Evolutionary conservation across 352 stramenopile species (phyloP).

Genomic region (Phytophthora podocarpi): DNA sequence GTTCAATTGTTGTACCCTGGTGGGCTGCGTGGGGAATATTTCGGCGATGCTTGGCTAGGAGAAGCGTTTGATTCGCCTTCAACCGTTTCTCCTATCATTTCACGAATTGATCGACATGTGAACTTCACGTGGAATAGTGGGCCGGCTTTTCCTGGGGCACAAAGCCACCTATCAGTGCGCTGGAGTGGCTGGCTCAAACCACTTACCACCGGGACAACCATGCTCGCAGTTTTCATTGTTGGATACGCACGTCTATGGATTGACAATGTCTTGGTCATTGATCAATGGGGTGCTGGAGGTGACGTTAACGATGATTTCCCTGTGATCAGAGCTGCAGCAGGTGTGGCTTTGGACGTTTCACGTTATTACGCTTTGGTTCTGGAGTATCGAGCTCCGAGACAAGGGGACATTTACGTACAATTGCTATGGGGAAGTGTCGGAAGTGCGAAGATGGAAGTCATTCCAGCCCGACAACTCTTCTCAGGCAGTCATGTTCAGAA

Average conservation of each 20-base stretch:
- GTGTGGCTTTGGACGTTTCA: slow-evolving; percentile 40
- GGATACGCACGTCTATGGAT: slow-evolving; percentile 72
- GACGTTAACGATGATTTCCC: slow-evolving; percentile 23
- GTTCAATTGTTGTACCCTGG: slow-evolving; percentile 65
- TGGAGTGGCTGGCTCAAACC: slow-evolving; percentile 76
- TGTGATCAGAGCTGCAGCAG: slow-evolving; percentile 17
- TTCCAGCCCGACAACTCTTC: slow-evolving; percentile 50
- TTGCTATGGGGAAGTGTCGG: slow-evolving; percentile 52
- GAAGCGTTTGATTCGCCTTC: slow-evolving; percentile 8
- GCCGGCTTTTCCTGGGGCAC: slow-evolving; percentile 48
- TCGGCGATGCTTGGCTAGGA: slow-evolving; percentile 63
- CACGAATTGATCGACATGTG: slow-evolving; percentile 63
- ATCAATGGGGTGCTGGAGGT: slow-evolving; percentile 55
- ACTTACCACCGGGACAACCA: slow-evolving; percentile 41
- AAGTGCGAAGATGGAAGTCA: slow-evolving; percentile 42
- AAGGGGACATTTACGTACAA: slow-evolving; percentile 41
- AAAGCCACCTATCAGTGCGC: slow-evolving; percentile 62
- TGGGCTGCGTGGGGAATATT: slow-evolving; percentile 74
- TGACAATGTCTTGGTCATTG: slow-evolving; percentile 62
- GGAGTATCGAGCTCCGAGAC: slow-evolving; percentile 60
- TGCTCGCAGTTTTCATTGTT: slow-evolving; percentile 50
- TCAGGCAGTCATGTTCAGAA: slow-evolving; percentile 52
- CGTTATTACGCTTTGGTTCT: slow-evolving; percentile 56
- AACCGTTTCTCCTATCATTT: slow-evolving; percentile 17
- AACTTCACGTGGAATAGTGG: slow-evolving; percentile 79